Percentiles rank a stretch among this genome's conserved stretches.
Conservation (phyloP, 371 early-diverging fungal genomes). For the Apophysomyces sp. region DNA sequence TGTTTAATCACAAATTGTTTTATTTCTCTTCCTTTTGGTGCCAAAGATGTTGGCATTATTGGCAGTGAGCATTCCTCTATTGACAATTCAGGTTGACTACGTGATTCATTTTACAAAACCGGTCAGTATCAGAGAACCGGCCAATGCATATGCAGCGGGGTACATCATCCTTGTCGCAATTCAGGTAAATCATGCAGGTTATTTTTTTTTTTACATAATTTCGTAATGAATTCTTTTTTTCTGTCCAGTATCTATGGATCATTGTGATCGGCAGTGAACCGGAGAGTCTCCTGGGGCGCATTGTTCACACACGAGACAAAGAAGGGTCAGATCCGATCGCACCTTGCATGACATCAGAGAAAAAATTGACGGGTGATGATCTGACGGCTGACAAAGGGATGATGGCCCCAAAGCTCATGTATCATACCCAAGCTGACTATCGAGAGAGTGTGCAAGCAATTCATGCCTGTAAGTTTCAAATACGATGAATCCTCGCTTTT, state of each 20-base stretch:
- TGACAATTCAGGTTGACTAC: conserved; percentile 44
- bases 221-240: background rate
- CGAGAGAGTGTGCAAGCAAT: conserved; percentile 18
- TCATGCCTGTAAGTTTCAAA: conserved; percentile 17
- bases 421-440: conserved; percentile 5
- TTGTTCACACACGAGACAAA: conserved; percentile 12
- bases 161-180: conserved; percentile 30
- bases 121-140: conserved; percentile 16
- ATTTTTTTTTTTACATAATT: background rate
- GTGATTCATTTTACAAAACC: conserved; percentile 31
- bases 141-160: conserved; percentile 36
- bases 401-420: background rate
- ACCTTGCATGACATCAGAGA: conserved; percentile 4
- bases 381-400: conserved; percentile 1
- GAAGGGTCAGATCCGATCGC: background rate
- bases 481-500: background rate
- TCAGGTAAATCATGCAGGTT: conserved; percentile 32
- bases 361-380: background rate
- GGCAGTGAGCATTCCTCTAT: conserved; percentile 39
- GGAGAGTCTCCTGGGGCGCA: conserved; percentile 30
- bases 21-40: too few species aligned
- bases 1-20: too few species aligned
- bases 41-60: conserved; percentile 39
- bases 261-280: conserved; percentile 37
- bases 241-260: conserved; percentile 37